Conservation (phyloP, 2,329 filamentous ascomycete genomes). For the Fusarium sp. region DNA sequence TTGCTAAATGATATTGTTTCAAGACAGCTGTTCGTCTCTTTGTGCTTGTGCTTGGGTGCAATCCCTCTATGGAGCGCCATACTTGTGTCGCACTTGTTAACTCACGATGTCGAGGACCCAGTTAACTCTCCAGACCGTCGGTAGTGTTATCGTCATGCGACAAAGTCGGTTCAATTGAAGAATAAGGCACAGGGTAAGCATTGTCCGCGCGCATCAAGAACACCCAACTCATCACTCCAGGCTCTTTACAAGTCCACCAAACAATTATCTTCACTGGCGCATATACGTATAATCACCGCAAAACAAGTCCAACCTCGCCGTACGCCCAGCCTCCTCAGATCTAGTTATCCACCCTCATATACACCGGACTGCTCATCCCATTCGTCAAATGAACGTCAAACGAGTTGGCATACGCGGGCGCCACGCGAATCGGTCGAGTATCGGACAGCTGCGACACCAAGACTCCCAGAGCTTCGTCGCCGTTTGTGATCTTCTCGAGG, state of each 20-base stretch:
- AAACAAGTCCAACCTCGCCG: background rate
- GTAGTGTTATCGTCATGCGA: background rate
- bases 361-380: slow-evolving; percentile 3
- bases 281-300: background rate
- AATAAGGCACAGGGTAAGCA: background rate
- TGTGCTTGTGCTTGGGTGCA: background rate
- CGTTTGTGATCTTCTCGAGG: slow-evolving; percentile 10
- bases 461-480: slow-evolving; percentile 1
- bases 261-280: background rate
- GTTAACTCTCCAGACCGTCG: no score
- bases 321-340: background rate
- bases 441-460: background rate
- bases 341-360: slow-evolving; percentile 22
- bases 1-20: slow-evolving; percentile 24
- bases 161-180: background rate
- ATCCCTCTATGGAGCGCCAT: background rate
- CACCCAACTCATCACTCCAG: background rate
- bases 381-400: slow-evolving; percentile 21
- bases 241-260: background rate
- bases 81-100: background rate
- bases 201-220: background rate
- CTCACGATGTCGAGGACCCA: no score
- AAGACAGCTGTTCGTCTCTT: background rate
- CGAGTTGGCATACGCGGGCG: background rate
- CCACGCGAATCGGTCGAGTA: slow-evolving; percentile 3